These are phyloP conservation scores for Fusarium kyushuense DNA, from an alignment of 2,329 filamentous ascomycete genomes.

Conservation along the genomic window DNA sequence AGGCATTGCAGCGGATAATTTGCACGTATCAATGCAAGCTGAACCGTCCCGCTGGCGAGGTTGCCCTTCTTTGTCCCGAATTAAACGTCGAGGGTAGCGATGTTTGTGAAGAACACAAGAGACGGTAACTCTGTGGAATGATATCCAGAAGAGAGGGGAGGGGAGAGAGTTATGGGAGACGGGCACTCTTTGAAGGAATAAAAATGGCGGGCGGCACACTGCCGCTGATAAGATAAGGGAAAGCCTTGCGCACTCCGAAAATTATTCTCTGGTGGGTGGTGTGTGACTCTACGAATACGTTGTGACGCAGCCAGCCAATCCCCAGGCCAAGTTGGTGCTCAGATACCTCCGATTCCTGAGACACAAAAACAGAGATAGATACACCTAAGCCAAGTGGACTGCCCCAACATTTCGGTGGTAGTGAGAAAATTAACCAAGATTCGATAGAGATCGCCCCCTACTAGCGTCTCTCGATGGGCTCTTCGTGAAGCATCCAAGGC, in stretches of 20 bases:
- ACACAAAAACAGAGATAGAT: not conserved
- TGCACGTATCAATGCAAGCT: conserved; percentile 53
- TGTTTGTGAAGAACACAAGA: conserved; percentile 39
- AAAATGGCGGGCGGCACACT: conserved; percentile 43
- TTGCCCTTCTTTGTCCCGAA: conserved; percentile 50
- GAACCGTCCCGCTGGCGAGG: conserved; percentile 54
- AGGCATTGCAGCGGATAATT: conserved; percentile 53
- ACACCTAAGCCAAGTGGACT: not conserved
- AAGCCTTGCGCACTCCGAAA: conserved; percentile 28
- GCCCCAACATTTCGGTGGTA: conserved; percentile 45
- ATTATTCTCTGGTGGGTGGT: conserved; percentile 41
- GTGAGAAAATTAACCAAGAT: conserved; percentile 40
- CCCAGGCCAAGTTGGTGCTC: conserved; percentile 17
- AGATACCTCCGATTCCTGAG: conserved; percentile 26
- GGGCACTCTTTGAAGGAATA: conserved; percentile 19
- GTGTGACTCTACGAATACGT: conserved; percentile 37
- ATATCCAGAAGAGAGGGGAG: conserved; percentile 33
- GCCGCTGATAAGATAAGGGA: conserved; percentile 48
- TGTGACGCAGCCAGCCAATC: conserved; percentile 21
- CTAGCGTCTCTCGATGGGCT: conserved; percentile 21
- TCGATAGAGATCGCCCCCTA: conserved; percentile 31
- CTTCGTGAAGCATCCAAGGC: conserved; percentile 27
- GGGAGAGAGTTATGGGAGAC: conserved; percentile 30
- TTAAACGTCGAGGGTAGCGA: conserved; percentile 47
- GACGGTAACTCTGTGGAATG: conserved; percentile 46